Conservation (phyloP, 139 green algal species). For the Chlorella sp. region DNA sequence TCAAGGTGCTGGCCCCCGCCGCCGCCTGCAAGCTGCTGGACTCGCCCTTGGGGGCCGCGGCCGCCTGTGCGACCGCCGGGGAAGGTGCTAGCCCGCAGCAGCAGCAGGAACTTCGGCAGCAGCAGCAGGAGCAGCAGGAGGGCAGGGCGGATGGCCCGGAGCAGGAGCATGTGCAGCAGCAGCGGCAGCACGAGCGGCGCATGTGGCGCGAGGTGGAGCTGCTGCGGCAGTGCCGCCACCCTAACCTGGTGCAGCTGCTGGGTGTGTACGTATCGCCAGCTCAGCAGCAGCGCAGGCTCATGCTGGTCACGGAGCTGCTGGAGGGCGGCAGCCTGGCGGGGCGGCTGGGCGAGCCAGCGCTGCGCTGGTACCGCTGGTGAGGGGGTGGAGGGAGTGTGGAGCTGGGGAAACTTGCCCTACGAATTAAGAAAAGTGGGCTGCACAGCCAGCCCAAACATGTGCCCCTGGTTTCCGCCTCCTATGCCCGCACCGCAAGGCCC, state of each 20-base stretch:
- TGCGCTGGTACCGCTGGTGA: not conserved
- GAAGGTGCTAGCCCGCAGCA: not conserved
- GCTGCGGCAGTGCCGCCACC: not conserved
- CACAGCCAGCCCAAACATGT: too few species aligned
- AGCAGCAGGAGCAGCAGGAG: too few species aligned
- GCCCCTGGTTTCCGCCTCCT: too few species aligned
- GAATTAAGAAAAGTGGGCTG: too few species aligned
- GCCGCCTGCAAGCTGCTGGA: too few species aligned
- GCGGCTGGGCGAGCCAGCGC: not conserved
- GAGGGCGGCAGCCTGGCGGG: not conserved
- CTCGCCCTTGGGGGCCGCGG: not conserved
- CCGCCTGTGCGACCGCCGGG: too few species aligned
- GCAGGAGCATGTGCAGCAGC: not conserved
- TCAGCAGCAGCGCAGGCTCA: not conserved
- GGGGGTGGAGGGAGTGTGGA: too few species aligned
- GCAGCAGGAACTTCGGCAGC: too few species aligned
- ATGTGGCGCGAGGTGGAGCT: not conserved
- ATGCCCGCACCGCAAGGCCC: too few species aligned
- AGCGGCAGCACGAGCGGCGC: not conserved
- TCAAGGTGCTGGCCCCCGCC: not conserved
- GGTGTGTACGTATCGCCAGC: not conserved
- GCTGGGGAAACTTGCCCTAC: too few species aligned
- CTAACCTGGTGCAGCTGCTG: not conserved
- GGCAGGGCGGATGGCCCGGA: too few species aligned
- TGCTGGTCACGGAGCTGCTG: slow-evolving; percentile 8